phyloP scores from a whole-genome alignment of 2,329 filamentous ascomycete genomes.

The Cladorrhinum sp. region DNA sequence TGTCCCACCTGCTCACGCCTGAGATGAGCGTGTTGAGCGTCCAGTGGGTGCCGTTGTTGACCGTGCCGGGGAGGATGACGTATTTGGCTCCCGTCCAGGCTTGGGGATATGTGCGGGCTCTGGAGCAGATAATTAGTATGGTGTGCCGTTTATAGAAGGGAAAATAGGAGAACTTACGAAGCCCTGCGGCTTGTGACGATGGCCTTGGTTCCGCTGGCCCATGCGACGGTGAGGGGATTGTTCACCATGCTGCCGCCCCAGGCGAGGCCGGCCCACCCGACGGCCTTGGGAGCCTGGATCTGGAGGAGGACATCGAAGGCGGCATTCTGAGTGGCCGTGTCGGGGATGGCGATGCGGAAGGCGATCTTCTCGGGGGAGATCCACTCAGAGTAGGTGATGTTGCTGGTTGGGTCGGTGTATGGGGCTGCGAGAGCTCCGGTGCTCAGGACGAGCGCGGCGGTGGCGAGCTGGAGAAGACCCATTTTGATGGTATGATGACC shows the following conservation, averaged over 20 bases:
- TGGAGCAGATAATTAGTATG: conserved; percentile 4
- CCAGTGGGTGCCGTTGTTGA: conserved; percentile 41
- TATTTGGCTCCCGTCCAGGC: conserved; percentile 35
- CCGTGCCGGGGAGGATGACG: conserved; percentile 34
- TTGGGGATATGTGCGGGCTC: conserved; percentile 33
- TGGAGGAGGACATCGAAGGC: conserved; percentile 39
- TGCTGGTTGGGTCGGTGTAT: conserved; percentile 29
- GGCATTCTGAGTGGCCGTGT: conserved; percentile 29
- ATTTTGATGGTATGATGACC: conserved; percentile 18
- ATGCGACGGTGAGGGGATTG: conserved; percentile 40
- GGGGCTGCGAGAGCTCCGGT: conserved; percentile 23
- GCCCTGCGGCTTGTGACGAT: conserved; percentile 39
- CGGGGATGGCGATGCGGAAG: conserved; percentile 31
- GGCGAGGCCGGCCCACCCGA: conserved; percentile 41
- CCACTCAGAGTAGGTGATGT: conserved; percentile 33
- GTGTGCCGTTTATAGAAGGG: not conserved
- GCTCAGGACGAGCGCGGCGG: conserved; percentile 21
- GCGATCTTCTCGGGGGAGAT: conserved; percentile 27
- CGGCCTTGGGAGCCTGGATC: conserved; percentile 38
- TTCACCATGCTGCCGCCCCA: conserved; percentile 43
- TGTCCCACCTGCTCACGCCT: conserved; percentile 37
- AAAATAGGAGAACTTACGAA: conserved; percentile 28
- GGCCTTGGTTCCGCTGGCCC: conserved; percentile 36
- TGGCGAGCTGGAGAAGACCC: conserved; percentile 25
- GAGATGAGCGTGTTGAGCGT: conserved; percentile 37